Evolutionary conservation across 2,329 filamentous ascomycete genomes (phyloP), one percentile per base, ranked within the genome.

Genomic region (Nemania sp.): DNA sequence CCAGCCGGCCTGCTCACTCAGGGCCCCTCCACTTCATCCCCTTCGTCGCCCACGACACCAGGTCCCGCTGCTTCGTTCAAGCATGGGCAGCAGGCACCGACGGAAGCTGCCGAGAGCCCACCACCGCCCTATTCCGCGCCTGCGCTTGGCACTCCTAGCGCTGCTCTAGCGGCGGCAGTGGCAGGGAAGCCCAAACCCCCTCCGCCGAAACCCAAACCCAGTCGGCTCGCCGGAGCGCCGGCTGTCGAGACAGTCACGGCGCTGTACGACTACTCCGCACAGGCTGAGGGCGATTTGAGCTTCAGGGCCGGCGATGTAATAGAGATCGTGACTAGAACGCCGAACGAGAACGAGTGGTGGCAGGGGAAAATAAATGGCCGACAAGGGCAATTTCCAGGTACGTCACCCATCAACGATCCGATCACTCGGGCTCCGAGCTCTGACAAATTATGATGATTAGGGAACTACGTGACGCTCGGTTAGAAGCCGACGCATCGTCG

Each of bases 321-420:
- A 71, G 93, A 98, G 75, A 93, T 99, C 68, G 75, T 95, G 2
- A 83, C 83, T 62, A 84, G 91, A 67, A 96, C 92, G n/a, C 82
- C 85, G 64, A 97, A 97, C 71, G 88, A 91, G 53, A 98, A 99
- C 69, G 95, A 99, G 76, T 99, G 95, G 95, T 99, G 95, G 95
- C 88, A 83, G 9, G 95, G 95, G 39, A 90, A 87, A 73, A 73
- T 96, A 55, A 82, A 89, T 60, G 92, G 90, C 50, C 89, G 89
- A 77, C 81, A 90, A 72, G 95, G 95, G 25, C 94, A 98, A 73
- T 99, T 99, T 75, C 95, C 95, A 78, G 95, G 95, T 97, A 82
- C 73, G 86, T 75, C 25, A 3, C 17, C 15, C 25, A 3, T 20
- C 15, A 13, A 10, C 32, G 7, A 13, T 17, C n/a, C 15, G 10